Base-by-base conservation (phyloP, 1,284 basidiomycete genomes). In the Pyrrhoderma noxium region DNA sequence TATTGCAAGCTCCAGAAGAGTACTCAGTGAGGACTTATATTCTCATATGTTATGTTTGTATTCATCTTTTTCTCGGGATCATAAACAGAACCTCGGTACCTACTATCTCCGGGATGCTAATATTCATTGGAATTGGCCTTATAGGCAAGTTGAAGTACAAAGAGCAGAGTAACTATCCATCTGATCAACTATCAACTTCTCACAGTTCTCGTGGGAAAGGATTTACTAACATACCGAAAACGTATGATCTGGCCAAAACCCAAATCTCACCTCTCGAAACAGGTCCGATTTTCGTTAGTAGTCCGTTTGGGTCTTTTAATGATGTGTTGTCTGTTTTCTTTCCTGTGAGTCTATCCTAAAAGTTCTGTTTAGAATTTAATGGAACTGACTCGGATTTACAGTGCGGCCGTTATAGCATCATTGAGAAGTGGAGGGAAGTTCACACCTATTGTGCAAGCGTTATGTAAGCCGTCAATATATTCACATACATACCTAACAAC, bases 291-390 rank as follows among this genome's bases (percentile, higher is more conserved):
- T 34, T 49, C 27, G 11, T 31, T 31, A 11, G 27, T 41, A 38
- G 42, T 49, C 41, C 37, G 48, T 2, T 18, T 43, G 16, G 48
- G 39, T 25, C n/a, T 49, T 21, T 27, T 49, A 22, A 49, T 39
- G 16, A 11, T 43, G 1, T 49, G 43, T 22, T 23, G 11, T 11
- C 8, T 31, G 8, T 22, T 49, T 11, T 25, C 48, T n/a, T 42
- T 49, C 13, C 21, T 36, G 48, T 49, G 23, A 18, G 48, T 49
- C 11, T 5, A 11, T 31, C 11, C 21, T 22, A 16, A 2, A 31
- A 23, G 19, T 3, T 16, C 22, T 7, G 9, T 9, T 25, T 21
- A 19, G 40, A 8, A n/a, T 23, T 13, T 2, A 38, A 38, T 18
- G n/a, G 16, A 8, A 21, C 16, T 46, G 27, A 19, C 25, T 36